Conservation (phyloP, 805 yeast species). For the Kazachstania psychrophila region DNA sequence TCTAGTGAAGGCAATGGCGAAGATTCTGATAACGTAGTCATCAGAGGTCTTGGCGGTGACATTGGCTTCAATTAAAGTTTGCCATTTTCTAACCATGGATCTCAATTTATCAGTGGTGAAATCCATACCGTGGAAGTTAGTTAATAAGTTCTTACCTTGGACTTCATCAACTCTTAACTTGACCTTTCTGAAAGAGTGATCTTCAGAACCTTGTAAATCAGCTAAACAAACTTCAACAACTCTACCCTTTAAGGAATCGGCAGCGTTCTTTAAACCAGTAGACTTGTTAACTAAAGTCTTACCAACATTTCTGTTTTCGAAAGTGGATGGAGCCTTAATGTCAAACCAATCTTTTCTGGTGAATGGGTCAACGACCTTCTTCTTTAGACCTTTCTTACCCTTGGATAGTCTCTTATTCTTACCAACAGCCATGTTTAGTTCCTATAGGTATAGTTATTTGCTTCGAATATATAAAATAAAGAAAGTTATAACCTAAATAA, state of each 20-base stretch:
- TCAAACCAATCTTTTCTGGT: slow-evolving; percentile 98
- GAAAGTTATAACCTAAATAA: no score
- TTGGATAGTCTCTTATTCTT: slow-evolving; percentile 74
- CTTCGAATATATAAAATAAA: no score
- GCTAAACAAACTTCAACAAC: slow-evolving; percentile 91
- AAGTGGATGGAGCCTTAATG: slow-evolving; percentile 96
- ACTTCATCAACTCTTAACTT: slow-evolving; percentile 98
- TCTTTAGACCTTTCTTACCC: slow-evolving; percentile 96
- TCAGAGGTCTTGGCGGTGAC: slow-evolving; percentile 97
- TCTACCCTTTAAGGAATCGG: slow-evolving; percentile 97
- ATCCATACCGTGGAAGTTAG: slow-evolving; percentile 99
- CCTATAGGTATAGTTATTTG: slow-evolving; percentile 8
- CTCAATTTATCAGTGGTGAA: slow-evolving; percentile 95
- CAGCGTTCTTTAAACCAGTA: slow-evolving; percentile 95
- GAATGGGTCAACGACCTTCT: slow-evolving; percentile 98
- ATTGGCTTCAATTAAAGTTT: slow-evolving; percentile 93
- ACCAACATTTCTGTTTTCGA: slow-evolving; percentile 97
- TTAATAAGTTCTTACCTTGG: slow-evolving; percentile 94
- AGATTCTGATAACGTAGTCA: slow-evolving; percentile 91
- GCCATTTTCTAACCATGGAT: slow-evolving; percentile 98
- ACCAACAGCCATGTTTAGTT: slow-evolving; percentile 60
- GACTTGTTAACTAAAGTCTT: slow-evolving; percentile 97
- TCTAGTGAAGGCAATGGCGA: slow-evolving; percentile 97
- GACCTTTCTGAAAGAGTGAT: slow-evolving; percentile 95
- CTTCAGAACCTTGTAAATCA: slow-evolving; percentile 97